Evolutionary conservation across 495 filamentous ascomycete genomes (phyloP).

Genomic region (Cercophora scortea): DNA sequence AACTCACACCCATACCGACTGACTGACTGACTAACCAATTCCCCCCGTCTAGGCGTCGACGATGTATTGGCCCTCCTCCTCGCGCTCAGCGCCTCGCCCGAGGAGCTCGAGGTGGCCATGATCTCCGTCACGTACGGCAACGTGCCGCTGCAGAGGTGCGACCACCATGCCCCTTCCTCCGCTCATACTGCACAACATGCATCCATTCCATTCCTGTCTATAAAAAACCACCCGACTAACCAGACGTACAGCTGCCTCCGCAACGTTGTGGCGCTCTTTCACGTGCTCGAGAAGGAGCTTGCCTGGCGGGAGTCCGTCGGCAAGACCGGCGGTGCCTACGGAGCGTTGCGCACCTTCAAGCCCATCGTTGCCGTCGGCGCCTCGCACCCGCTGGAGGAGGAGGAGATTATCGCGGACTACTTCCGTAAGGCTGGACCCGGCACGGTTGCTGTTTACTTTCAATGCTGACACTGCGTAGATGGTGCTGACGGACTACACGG

Average conservation of each 20-base stretch:
- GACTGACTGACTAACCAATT: conserved; percentile 1
- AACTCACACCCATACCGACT: not conserved
- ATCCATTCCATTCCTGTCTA: not conserved
- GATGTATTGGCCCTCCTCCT: conserved; percentile 80
- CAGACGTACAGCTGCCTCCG: conserved; percentile 60
- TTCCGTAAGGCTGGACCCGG: conserved; percentile 54
- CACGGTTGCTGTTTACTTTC: too few relatives aligned
- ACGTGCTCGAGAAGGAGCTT: conserved; percentile 84
- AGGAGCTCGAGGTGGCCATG: conserved; percentile 82
- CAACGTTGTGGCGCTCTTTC: conserved; percentile 87
- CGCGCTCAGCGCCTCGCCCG: conserved; percentile 70
- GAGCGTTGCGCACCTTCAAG: conserved; percentile 55
- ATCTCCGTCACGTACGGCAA: conserved; percentile 93
- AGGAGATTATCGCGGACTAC: conserved; percentile 76
- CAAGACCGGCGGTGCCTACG: conserved; percentile 54
- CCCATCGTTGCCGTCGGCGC: conserved; percentile 84
- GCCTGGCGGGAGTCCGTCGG: conserved; percentile 68
- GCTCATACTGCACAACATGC: too few relatives aligned
- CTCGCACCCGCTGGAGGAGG: conserved; percentile 74
- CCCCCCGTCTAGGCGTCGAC: conserved; percentile 60
- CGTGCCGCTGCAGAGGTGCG: conserved; percentile 66
- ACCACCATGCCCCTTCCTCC: too few relatives aligned
- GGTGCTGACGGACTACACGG: conserved; percentile 84
- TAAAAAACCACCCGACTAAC: conserved; percentile 18
- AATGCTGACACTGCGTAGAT: conserved; percentile 43